Percentiles rank a stretch among this genome's conserved stretches.
These are phyloP conservation scores for Westerdykella ornata DNA, from an alignment of 2,329 filamentous ascomycete species.

Conservation along the genomic window DNA sequence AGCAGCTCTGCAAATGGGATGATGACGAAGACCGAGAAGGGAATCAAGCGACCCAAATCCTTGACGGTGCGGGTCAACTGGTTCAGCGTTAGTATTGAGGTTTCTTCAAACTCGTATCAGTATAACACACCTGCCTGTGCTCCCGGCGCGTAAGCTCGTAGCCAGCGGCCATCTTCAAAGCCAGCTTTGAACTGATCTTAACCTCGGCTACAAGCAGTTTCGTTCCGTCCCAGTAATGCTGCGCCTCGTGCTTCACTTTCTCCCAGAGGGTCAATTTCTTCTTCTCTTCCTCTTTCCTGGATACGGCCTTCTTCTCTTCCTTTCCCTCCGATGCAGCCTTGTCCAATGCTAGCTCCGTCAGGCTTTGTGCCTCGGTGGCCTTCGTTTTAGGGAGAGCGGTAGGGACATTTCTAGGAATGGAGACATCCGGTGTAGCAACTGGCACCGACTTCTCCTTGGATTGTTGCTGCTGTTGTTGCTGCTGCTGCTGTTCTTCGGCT, in stretches of 20 bases:
- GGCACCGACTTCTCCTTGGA: constrained; percentile 17
- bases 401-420: constrained; percentile 35
- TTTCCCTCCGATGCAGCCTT: constrained; percentile 48
- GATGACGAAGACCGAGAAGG: constrained; percentile 94
- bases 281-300: constrained; percentile 63
- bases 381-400: constrained; percentile 44
- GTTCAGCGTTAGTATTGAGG: constrained; percentile 9
- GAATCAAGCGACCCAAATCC: constrained; percentile 84
- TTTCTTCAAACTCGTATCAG: constrained; percentile 1
- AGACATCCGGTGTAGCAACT: constrained; percentile 23
- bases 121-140: constrained; percentile 62
- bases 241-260: constrained; percentile 87
- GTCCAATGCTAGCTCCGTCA: constrained; percentile 57
- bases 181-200: constrained; percentile 82
- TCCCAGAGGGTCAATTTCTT: constrained; percentile 86
- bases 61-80: constrained; percentile 82
- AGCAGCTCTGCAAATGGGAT: constrained; percentile 93
- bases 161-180: constrained; percentile 93
- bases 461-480: constrained; percentile 44
- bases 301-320: constrained; percentile 51
- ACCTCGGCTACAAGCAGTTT: constrained; percentile 90
- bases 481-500: constrained; percentile 50
- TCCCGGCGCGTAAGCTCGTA: constrained; percentile 95
- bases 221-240: constrained; percentile 97
- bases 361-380: constrained; percentile 43